Conservation (phyloP, 2,329 filamentous ascomycete genomes). For the Didymella glomerata region DNA sequence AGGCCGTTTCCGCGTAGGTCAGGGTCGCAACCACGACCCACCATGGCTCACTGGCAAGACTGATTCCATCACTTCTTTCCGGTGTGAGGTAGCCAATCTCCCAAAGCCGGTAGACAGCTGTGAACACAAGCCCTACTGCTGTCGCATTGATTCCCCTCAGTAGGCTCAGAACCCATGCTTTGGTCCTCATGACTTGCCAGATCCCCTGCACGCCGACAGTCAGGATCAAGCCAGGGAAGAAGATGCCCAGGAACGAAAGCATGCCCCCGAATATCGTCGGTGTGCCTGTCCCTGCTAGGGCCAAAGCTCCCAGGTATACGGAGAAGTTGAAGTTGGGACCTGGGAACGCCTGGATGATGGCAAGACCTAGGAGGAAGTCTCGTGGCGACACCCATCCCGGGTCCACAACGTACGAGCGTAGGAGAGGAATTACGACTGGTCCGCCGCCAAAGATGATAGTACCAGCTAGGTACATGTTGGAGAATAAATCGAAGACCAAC, state of each 20-base stretch:
- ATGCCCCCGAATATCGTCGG: slow-evolving; percentile 49
- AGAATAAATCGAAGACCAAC: slow-evolving; percentile 68
- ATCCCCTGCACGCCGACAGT: slow-evolving; percentile 50
- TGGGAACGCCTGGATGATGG: slow-evolving; percentile 75
- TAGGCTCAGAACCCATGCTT: slow-evolving; percentile 45
- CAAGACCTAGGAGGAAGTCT: slow-evolving; percentile 77
- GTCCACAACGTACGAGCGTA: slow-evolving; percentile 63
- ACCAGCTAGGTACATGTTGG: slow-evolving; percentile 77
- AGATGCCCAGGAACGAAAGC: slow-evolving; percentile 53
- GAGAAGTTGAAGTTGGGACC: slow-evolving; percentile 67
- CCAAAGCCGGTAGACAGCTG: slow-evolving; percentile 56
- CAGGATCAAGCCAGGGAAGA: slow-evolving; percentile 52
- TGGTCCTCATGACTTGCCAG: slow-evolving; percentile 51
- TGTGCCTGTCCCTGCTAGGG: slow-evolving; percentile 38
- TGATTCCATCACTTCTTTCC: slow-evolving; percentile 46
- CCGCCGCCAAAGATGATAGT: slow-evolving; percentile 63
- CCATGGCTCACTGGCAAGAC: slow-evolving; percentile 53
- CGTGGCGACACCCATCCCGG: slow-evolving; percentile 75
- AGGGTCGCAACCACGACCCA: slow-evolving; percentile 57
- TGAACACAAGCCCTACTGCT: slow-evolving; percentile 56
- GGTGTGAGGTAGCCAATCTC: slow-evolving; percentile 55
- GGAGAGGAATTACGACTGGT: slow-evolving; percentile 56
- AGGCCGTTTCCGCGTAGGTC: slow-evolving; percentile 52
- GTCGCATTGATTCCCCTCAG: slow-evolving; percentile 54
- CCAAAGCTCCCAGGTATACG: slow-evolving; percentile 54